phyloP scores from a whole-genome alignment of 2,329 filamentous ascomycete genomes.

The Fusarium scirpi region DNA sequence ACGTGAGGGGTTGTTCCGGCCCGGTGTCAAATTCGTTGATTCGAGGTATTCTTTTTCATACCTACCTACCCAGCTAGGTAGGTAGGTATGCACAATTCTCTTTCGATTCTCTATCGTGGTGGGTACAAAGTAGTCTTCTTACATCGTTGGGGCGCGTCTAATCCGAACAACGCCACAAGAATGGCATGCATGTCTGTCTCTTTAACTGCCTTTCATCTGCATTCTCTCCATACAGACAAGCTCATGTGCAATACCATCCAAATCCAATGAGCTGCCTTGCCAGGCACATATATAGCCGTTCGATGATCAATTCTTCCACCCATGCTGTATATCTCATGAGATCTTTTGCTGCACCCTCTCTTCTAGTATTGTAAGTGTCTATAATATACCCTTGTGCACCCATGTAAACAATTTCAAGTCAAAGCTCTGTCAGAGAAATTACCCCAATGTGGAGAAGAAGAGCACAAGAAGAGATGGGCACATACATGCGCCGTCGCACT shows the following conservation, averaged over 20 bases:
- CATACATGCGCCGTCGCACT: not conserved
- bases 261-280: not conserved
- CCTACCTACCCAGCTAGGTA: not conserved
- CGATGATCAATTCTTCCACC: not conserved
- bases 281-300: not conserved
- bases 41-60: not conserved
- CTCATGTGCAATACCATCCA: not conserved
- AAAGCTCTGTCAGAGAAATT: not conserved
- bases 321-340: constrained; percentile 1
- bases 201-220: constrained; percentile 7
- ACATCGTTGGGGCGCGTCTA: constrained; percentile 35
- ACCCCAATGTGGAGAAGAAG: not conserved
- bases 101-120: not conserved
- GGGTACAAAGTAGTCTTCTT: not conserved
- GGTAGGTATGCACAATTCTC: not conserved
- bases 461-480: constrained; percentile 4
- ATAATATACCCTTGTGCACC: constrained; percentile 25
- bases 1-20: not conserved
- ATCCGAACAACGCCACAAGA: constrained; percentile 14
- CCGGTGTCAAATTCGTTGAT: not conserved
- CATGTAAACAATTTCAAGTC: not conserved
- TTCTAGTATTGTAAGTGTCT: not conserved
- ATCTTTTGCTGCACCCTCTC: not conserved
- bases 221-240: constrained; percentile 6
- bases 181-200: constrained; percentile 10